phyloP scores from a whole-genome alignment of 345 rosid species.

The Sisymbrium altissimum region DNA sequence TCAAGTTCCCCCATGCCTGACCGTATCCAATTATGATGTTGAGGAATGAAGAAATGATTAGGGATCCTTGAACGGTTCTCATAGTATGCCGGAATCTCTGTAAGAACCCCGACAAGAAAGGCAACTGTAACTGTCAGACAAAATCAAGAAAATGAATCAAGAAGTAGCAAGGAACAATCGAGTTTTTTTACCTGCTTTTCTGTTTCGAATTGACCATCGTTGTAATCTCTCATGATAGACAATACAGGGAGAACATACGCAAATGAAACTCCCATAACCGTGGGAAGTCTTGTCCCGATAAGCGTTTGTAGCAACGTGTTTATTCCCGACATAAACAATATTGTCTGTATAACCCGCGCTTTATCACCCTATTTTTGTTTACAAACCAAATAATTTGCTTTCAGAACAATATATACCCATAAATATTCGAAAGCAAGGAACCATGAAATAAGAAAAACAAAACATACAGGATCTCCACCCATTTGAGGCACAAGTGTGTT shows the following conservation, averaged over 20 bases:
- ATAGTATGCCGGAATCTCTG: slow-evolving; percentile 76
- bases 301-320: slow-evolving; percentile 89
- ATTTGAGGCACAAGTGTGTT: slow-evolving; percentile 63
- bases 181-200: slow-evolving; percentile 56
- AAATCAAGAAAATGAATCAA: not conserved
- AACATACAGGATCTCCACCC: slow-evolving; percentile 85
- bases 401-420: slow-evolving; percentile 8
- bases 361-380: slow-evolving; percentile 64
- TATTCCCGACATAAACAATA: slow-evolving; percentile 88
- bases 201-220: slow-evolving; percentile 41
- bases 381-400: not conserved
- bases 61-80: slow-evolving; percentile 89
- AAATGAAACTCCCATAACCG: slow-evolving; percentile 87
- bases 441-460: not conserved
- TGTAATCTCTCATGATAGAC: slow-evolving; percentile 72
- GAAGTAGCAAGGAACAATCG: not conserved
- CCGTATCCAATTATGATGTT: slow-evolving; percentile 81
- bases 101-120: slow-evolving; percentile 15
- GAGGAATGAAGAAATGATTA: slow-evolving; percentile 79
- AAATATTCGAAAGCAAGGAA: not conserved
- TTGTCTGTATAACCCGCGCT: slow-evolving; percentile 75
- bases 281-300: slow-evolving; percentile 85
- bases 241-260: slow-evolving; percentile 73
- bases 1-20: slow-evolving; percentile 67
- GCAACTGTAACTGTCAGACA: not conserved